Conservation (phyloP, 2,329 filamentous ascomycete species). For the Cladophialophora bantiana region DNA sequence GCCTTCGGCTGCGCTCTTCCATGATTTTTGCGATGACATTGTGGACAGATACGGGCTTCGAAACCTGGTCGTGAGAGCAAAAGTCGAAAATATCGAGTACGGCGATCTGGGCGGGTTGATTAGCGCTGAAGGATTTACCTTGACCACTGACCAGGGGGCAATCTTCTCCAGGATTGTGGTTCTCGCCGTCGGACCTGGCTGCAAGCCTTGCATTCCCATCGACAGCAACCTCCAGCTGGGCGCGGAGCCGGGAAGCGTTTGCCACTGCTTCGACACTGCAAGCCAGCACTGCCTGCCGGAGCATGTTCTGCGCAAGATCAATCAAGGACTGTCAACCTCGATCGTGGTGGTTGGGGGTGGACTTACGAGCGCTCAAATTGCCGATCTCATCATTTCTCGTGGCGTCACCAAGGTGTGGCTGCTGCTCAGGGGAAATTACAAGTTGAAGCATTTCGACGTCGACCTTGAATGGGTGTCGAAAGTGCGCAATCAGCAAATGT, state of each 20-base stretch:
- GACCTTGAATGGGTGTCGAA: conserved; percentile 81
- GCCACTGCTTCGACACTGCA: conserved; percentile 69
- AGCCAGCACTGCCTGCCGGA: conserved; percentile 61
- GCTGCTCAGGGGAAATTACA: conserved; percentile 66
- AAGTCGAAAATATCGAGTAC: conserved; percentile 68
- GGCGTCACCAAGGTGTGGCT: conserved; percentile 74
- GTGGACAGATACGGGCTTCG: conserved; percentile 65
- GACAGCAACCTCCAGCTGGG: conserved; percentile 25
- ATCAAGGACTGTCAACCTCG: conserved; percentile 52
- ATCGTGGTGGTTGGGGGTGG: conserved; percentile 77
- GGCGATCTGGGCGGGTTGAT: conserved; percentile 54
- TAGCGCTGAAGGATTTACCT: conserved; percentile 65
- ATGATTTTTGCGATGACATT: conserved; percentile 66
- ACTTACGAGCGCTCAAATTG: conserved; percentile 76
- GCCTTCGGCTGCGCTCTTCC: conserved; percentile 67
- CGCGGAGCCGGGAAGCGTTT: conserved; percentile 48
- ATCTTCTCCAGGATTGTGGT: conserved; percentile 68
- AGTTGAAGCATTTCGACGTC: conserved; percentile 79
- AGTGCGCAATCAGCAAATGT: conserved; percentile 78
- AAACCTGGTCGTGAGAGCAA: conserved; percentile 65
- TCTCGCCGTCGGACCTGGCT: conserved; percentile 73
- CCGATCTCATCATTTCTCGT: conserved; percentile 68
- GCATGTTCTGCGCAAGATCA: conserved; percentile 61
- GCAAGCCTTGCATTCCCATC: conserved; percentile 47
- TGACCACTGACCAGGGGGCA: conserved; percentile 62